These are phyloP conservation scores for Schizophyllum commune DNA, from an alignment of 1,284 basidiomycete species.

Conservation along the genomic window DNA sequence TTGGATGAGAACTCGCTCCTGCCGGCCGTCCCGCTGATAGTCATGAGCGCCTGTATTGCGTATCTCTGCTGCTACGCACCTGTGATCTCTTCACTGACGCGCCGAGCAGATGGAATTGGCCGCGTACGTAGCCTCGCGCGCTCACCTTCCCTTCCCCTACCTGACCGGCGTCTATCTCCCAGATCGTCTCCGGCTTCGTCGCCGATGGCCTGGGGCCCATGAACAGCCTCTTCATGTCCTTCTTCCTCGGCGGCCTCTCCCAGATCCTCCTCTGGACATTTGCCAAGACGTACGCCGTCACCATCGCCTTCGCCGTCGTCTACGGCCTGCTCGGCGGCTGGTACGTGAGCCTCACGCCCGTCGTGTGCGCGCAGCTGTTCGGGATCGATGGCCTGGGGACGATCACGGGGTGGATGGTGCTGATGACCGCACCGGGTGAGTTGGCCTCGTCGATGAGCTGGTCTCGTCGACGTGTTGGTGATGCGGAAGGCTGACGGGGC, in stretches of 20 bases:
- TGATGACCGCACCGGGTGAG: constrained; percentile 4
- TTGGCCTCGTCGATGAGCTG: background rate
- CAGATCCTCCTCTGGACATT: constrained; percentile 5
- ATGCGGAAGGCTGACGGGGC: too few species aligned
- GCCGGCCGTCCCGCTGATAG: background rate
- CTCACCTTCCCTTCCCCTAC: background rate
- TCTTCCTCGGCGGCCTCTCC: constrained; percentile 5
- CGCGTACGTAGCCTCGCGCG: background rate
- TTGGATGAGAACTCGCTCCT: constrained; percentile 2
- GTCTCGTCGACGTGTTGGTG: too few species aligned
- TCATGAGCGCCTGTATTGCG: constrained; percentile 3
- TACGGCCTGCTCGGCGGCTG: constrained; percentile 4
- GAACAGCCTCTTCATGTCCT: constrained; percentile 4
- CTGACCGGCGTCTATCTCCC: background rate
- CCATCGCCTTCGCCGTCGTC: constrained; percentile 1
- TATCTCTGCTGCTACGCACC: background rate
- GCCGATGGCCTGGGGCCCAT: constrained; percentile 4
- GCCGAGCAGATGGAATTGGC: background rate
- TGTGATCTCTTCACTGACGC: background rate
- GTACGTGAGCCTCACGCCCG: constrained; percentile 5
- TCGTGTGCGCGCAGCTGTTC: constrained; percentile 4
- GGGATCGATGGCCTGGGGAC: constrained; percentile 4
- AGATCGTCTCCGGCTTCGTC: constrained; percentile 3
- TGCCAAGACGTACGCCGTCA: background rate
- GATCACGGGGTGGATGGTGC: constrained; percentile 5